Base-by-base conservation (phyloP, 345 rosid species). In the Salix viminalis region DNA sequence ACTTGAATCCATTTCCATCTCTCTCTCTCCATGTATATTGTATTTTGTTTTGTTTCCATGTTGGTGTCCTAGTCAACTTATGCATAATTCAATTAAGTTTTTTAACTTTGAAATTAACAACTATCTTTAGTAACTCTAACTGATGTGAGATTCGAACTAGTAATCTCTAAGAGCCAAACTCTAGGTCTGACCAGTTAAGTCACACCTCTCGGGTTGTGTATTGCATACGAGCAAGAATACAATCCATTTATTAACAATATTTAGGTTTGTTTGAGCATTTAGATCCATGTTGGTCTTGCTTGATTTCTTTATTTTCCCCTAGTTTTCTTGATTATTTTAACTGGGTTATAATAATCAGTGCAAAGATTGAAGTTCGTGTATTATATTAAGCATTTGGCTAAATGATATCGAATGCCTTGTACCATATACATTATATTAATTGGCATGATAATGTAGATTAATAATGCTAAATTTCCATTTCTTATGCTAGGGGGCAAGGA, bases 371-470 rank as follows among this genome's bases (percentile, higher is more conserved):
- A 44, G 50, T 46, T 15, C 18, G 44, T 41, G 2, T 41, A 41
- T 46, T 46, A 32, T 32, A 32, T 32, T 3, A 32, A 32, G 34
- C 4, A 32, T 32, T 32, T 32, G 34, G 34, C 0, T 32, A 32
- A 32, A 32, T 32, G 34, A 32, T n/a, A 65, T 34, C 0, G 5
- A 5, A 34, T 34, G 36, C 36, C 36, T 5, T 34, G 5, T 34
- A 34, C 36, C 36, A 34, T 34, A 34, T 34, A 34, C 61, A 70
- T 36, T 69, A 64, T 16, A 46, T 66, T 50, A 50, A 62, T 46
- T 65, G 56, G 68, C 52, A 67, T 36, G 86, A 82, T 82, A 85
- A 81, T 32, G 61, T 32, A 77, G 70, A 36, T 80, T 77, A 75
- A 75, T 73, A 4, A 21, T 37, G 21, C 23, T 66, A 21, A 21